A percentile compares a stretch with the other conserved stretches of the same genome.
Evolutionary conservation across 2,329 filamentous ascomycete genomes (phyloP).

Genomic region (Lachnellula subtilissima): DNA sequence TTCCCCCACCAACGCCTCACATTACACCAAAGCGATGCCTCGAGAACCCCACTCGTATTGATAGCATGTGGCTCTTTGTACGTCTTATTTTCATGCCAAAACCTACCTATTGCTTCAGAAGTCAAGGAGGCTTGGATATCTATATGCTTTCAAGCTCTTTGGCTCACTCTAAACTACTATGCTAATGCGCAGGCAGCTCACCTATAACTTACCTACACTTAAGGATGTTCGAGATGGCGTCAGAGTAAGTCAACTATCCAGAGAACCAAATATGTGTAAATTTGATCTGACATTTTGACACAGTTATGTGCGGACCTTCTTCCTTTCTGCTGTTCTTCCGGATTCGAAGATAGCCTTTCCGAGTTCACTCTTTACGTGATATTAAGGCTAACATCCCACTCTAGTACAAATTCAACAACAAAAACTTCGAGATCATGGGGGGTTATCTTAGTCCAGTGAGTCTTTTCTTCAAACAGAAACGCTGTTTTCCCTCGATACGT

Average conservation of each 20-base stretch:
- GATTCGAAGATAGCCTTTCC: neutral
- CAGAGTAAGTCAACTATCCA: neutral
- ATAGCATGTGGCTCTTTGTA: conserved; percentile 57
- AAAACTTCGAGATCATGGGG: conserved; percentile 78
- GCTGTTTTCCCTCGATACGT: neutral
- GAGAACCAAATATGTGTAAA: no score
- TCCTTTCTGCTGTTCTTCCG: no score
- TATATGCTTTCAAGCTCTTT: neutral
- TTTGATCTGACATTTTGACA: no score
- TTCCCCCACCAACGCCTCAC: conserved; percentile 59
- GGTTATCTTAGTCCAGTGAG: conserved; percentile 70
- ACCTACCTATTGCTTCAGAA: no score
- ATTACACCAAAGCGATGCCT: conserved; percentile 48
- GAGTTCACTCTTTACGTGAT: conserved; percentile 48
- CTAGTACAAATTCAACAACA: conserved; percentile 51
- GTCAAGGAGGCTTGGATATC: neutral
- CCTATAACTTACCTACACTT: conserved; percentile 73
- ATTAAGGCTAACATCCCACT: no score
- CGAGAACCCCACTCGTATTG: conserved; percentile 59
- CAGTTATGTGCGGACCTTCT: no score
- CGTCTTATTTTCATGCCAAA: no score
- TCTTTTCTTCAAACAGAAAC: conserved; percentile 32
- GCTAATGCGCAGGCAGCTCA: conserved; percentile 27
- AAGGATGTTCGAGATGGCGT: conserved; percentile 84
- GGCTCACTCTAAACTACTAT: neutral